phyloP scores from a whole-genome alignment of 805 yeast genomes.

The Candida stauntonica region DNA sequence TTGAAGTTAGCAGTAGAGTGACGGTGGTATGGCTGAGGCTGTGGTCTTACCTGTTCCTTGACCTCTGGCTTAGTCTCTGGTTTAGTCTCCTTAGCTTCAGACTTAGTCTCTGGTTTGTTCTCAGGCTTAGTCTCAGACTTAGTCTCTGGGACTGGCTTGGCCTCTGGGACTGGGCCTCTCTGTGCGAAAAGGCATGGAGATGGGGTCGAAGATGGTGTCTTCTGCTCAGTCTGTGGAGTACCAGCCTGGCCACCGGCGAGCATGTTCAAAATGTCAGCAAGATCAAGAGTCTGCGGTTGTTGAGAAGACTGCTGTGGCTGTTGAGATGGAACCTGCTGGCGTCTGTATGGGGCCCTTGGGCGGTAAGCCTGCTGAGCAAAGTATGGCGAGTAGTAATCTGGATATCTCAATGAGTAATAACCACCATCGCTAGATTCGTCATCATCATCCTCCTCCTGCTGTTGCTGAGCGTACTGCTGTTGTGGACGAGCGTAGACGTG shows the following conservation, averaged over 20 bases:
- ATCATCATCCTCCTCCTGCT: slow-evolving; percentile 17
- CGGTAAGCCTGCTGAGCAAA: slow-evolving; percentile 7
- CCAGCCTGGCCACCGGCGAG: slow-evolving; percentile 5
- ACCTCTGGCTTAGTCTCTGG: slow-evolving; percentile 1
- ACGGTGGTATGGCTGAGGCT: slow-evolving; percentile 17
- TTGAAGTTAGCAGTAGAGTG: slow-evolving; percentile 22
- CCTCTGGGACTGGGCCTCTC: not conserved
- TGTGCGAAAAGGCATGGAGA: not conserved
- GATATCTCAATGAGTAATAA: slow-evolving; percentile 14
- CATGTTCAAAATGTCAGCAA: slow-evolving; percentile 11
- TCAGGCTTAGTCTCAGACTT: not conserved
- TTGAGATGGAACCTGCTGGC: slow-evolving; percentile 7
- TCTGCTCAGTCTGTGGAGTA: slow-evolving; percentile 2
- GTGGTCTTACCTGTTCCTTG: slow-evolving; percentile 8
- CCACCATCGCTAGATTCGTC: slow-evolving; percentile 20
- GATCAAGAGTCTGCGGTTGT: slow-evolving; percentile 4
- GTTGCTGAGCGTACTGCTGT: slow-evolving; percentile 8
- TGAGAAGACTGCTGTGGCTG: slow-evolving; percentile 3
- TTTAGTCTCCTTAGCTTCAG: not conserved
- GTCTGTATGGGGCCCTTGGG: slow-evolving; percentile 9
- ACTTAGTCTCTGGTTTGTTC: not conserved
- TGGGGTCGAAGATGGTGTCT: not conserved
- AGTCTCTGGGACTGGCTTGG: not conserved
- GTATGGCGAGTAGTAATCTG: slow-evolving; percentile 16
- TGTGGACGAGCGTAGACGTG: slow-evolving; percentile 7